Percentiles rank a stretch among this genome's conserved stretches.
These are phyloP conservation scores for Diutina neorugosa DNA, from an alignment of 1,139 yeast genomes.

Conservation along the genomic window DNA sequence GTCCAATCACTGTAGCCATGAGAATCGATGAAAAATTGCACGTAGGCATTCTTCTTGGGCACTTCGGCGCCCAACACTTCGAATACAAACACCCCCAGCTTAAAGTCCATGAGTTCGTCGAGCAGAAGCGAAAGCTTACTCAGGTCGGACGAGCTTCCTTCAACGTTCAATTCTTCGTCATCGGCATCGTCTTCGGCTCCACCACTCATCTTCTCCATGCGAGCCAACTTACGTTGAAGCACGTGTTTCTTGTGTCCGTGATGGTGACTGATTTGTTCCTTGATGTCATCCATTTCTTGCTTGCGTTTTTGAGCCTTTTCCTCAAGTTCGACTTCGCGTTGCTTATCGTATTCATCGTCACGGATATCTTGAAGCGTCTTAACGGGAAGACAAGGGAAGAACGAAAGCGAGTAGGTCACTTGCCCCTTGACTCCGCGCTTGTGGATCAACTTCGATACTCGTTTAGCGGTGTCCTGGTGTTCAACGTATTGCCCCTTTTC, in stretches of 20 bases:
- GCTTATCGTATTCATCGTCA: slow-evolving; percentile 26
- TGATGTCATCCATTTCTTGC: slow-evolving; percentile 13
- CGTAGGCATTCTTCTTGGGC: slow-evolving; percentile 39
- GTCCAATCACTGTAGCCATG: slow-evolving; percentile 50
- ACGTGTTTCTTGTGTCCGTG: slow-evolving; percentile 7
- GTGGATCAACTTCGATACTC: slow-evolving; percentile 51
- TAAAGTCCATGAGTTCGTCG: slow-evolving; percentile 47
- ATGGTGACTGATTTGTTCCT: slow-evolving; percentile 9
- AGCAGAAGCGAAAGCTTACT: slow-evolving; percentile 46
- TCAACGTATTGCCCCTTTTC: slow-evolving; percentile 57
- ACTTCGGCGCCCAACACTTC: slow-evolving; percentile 50
- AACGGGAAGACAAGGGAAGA: slow-evolving; percentile 73
- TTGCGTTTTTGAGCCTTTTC: slow-evolving; percentile 16
- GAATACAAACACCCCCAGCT: slow-evolving; percentile 67
- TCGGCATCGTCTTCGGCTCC: slow-evolving; percentile 17
- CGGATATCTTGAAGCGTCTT: slow-evolving; percentile 61
- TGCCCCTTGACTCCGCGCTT: slow-evolving; percentile 76
- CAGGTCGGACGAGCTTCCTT: slow-evolving; percentile 14
- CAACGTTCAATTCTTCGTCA: slow-evolving; percentile 24
- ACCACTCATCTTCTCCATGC: slow-evolving; percentile 15
- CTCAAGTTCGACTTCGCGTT: not conserved
- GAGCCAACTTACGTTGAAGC: slow-evolving; percentile 16
- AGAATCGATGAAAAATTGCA: slow-evolving; percentile 70
- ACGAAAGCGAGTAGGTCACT: slow-evolving; percentile 59
- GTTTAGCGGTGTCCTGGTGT: slow-evolving; percentile 41